Evolutionary conservation across 2,329 filamentous ascomycete genomes (phyloP).

Genomic region (Grosmannia penicillata): DNA sequence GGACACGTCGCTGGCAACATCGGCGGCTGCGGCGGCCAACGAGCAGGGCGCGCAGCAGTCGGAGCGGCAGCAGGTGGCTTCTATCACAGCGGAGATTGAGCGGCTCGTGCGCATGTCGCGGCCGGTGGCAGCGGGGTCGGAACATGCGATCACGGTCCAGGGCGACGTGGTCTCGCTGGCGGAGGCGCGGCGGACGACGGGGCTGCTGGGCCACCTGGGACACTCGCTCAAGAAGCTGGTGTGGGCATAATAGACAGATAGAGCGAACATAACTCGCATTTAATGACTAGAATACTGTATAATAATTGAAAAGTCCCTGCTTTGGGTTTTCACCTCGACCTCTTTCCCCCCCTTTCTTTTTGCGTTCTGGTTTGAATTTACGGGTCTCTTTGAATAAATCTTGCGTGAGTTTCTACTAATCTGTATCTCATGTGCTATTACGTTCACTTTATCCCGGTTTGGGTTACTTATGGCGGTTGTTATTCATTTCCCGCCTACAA

Average conservation of each 20-base stretch:
- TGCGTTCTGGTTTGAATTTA: no score
- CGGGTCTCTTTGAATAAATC: no score
- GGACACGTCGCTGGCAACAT: slow-evolving; percentile 29
- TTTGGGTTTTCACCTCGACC: no score
- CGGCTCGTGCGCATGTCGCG: slow-evolving; percentile 41
- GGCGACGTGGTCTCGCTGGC: slow-evolving; percentile 68
- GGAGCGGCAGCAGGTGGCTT: slow-evolving; percentile 40
- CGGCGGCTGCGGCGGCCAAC: slow-evolving; percentile 25
- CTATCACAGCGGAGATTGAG: slow-evolving; percentile 65
- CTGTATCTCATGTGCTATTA: no score
- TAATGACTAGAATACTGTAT: not conserved
- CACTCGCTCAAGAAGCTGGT: slow-evolving; percentile 90
- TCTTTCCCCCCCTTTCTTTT: no score
- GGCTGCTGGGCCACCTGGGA: slow-evolving; percentile 71
- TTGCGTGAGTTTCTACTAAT: no score
- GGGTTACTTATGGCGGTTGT: no score
- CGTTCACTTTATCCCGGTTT: no score
- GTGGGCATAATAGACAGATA: slow-evolving; percentile 39
- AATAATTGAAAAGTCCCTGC: not conserved
- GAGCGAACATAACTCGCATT: not conserved
- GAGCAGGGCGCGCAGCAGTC: slow-evolving; percentile 22
- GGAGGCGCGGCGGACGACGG: slow-evolving; percentile 77
- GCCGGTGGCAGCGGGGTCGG: slow-evolving; percentile 21
- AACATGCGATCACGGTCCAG: slow-evolving; percentile 35
- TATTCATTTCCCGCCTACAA: no score